Evolutionary conservation across 148 eudicot genomes (phyloP).

Genomic region (Rhododendron williamsianum): DNA sequence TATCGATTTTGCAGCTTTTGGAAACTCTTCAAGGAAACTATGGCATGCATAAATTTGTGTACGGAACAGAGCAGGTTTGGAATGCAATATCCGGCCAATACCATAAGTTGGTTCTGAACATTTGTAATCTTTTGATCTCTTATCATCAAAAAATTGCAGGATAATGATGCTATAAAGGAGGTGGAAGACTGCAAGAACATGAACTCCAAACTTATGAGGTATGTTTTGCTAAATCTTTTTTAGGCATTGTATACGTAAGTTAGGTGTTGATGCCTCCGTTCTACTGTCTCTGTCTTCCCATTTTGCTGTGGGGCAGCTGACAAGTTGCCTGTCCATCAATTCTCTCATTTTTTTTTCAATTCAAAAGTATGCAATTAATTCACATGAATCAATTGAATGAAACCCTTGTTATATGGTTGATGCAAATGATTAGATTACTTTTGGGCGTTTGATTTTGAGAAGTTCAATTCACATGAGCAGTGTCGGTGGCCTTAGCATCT

Average conservation of each 20-base stretch:
- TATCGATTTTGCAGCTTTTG: constrained; percentile 16
- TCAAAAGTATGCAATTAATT: neutral
- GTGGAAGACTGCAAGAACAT: constrained; percentile 23
- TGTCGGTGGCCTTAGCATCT: neutral
- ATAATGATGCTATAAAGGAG: constrained; percentile 19
- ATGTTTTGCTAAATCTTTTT: neutral
- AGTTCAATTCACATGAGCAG: neutral
- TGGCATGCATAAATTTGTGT: constrained; percentile 11
- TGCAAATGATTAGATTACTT: neutral
- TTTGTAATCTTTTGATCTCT: neutral
- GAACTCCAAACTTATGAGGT: constrained; percentile 34
- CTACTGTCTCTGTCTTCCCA: neutral
- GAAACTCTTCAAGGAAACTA: constrained; percentile 23
- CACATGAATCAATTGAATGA: neutral
- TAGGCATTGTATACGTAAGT: neutral
- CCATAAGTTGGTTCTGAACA: neutral
- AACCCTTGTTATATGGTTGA: neutral
- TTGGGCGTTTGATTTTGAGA: neutral
- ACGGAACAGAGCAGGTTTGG: constrained; percentile 16
- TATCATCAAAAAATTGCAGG: constrained; percentile 16
- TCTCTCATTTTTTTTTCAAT: neutral
- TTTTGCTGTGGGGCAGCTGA: neutral
- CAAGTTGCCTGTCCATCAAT: neutral
- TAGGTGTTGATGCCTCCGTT: neutral
- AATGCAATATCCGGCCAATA: neutral